phyloP scores from a whole-genome alignment of 495 filamentous ascomycete genomes.

The Cercophora sp. region DNA sequence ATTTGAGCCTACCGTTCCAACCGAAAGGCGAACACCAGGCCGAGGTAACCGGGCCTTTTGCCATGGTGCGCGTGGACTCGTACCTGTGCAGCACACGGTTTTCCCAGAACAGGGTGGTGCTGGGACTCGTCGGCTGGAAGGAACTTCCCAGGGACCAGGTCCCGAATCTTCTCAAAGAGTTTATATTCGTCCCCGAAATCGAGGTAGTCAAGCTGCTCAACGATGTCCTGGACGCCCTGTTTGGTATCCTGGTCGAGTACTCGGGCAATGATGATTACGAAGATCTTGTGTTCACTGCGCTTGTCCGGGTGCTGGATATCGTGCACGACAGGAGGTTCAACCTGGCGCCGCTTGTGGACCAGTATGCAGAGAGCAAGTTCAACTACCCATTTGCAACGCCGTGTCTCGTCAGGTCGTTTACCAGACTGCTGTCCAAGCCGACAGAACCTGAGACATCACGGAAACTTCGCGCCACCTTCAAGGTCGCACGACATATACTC shows the following conservation, averaged over 20 bases:
- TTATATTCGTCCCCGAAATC: constrained; percentile 93
- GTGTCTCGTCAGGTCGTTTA: constrained; percentile 86
- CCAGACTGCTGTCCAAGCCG: constrained; percentile 71
- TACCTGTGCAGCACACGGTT: constrained; percentile 94
- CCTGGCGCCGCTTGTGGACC: constrained; percentile 80
- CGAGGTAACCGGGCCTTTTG: constrained; percentile 71
- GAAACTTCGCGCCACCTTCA: constrained; percentile 85
- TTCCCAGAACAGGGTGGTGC: constrained; percentile 85
- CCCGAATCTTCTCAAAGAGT: constrained; percentile 67
- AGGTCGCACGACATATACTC: constrained; percentile 87
- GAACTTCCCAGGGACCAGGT: constrained; percentile 66
- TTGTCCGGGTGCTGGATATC: constrained; percentile 87
- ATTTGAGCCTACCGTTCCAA: constrained; percentile 77
- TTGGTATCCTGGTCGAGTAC: constrained; percentile 84
- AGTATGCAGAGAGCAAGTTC: constrained; percentile 84
- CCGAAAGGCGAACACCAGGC: constrained; percentile 60
- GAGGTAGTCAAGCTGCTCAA: constrained; percentile 91
- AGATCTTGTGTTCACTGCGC: constrained; percentile 83
- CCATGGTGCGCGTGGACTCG: constrained; percentile 73
- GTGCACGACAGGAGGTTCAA: constrained; percentile 94
- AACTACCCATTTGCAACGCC: constrained; percentile 91
- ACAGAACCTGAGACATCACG: constrained; percentile 76
- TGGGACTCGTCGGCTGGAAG: constrained; percentile 83
- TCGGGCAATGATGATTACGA: constrained; percentile 87
- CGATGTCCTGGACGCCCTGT: constrained; percentile 88